Evolutionary conservation across 2,329 filamentous ascomycete species (phyloP), one percentile per base, ranked within the genome.

Genomic region (Diaporthe vexans): DNA sequence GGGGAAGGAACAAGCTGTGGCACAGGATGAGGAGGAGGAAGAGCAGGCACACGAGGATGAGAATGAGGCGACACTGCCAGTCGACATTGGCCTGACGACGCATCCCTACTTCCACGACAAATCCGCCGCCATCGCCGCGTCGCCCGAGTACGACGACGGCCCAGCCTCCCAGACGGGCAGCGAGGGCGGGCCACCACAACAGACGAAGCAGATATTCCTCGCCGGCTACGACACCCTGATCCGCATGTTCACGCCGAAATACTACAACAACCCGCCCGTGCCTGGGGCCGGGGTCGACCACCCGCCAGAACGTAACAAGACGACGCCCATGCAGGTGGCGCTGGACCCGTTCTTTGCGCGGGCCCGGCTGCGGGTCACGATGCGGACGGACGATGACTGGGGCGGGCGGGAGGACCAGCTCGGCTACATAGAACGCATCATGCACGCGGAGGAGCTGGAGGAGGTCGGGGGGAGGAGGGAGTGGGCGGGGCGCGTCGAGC

Each of bases 31-130:
- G 13, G 57, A 74, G 48, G 58, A 52, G 7, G 9, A 26, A 8
- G 8, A 40, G 37, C 24, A 61, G 2, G 52, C 46, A 24, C 43
- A 40, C 11, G 19, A 48, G 33, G 19, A 57, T 19, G 63, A n/a
- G n/a, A n/a, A 69, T 19, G 65, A 67, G 21, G 17, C 71, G 4
- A 78, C 76, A 7, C 58, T 81, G 0, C 81, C 84, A 37, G 83
- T 92, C 6, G 94, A 95, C 77, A 88, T 96, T 51, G 93, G 88
- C 1, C 86, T 97, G 1, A 94, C 93, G 0, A 93, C 89, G 48
- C 86, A 89, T 78, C 92, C 94, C 0, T 95, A 92, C 80, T 97
- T 96, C 78, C 90, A 91, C 74, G 91, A 92, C 79, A 96, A 96
- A 83, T 90, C 91, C 10, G 77, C 79, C 17, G 90, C 90, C 1